Evolutionary conservation across 768 basidiomycete genomes (phyloP).

Genomic region (Mycena albidolilacea): DNA sequence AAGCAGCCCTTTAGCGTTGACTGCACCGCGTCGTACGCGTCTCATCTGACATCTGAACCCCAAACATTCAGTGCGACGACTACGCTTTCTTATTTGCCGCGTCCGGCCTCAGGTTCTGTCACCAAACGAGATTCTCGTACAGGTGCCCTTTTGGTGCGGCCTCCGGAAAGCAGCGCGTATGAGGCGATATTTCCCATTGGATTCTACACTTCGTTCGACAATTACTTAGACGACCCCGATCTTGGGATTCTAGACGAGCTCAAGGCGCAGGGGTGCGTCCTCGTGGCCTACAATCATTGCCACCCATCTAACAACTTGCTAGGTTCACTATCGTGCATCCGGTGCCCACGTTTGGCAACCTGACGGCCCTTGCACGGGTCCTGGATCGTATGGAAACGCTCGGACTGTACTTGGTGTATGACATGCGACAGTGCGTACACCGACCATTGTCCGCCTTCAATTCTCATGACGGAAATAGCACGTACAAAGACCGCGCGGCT

Average conservation of each 20-base stretch:
- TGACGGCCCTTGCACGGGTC: conserved; percentile 57
- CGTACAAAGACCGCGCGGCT: conserved; percentile 61
- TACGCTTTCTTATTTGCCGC: conserved; percentile 57
- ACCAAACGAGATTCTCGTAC: conserved; percentile 66
- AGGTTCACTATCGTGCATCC: conserved; percentile 63
- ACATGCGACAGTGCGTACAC: conserved; percentile 67
- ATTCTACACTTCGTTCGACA: conserved; percentile 65
- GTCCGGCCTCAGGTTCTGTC: conserved; percentile 53
- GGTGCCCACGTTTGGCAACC: conserved; percentile 65
- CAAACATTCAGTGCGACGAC: conserved; percentile 24
- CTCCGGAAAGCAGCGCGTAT: conserved; percentile 37
- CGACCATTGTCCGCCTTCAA: background rate
- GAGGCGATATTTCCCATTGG: conserved; percentile 67
- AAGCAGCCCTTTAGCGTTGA: conserved; percentile 32
- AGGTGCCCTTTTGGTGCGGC: conserved; percentile 59
- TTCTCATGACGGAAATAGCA: conserved; percentile 46
- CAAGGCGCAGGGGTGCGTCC: conserved; percentile 59
- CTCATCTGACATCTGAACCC: background rate
- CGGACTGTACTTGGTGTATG: conserved; percentile 68
- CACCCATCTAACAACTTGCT: background rate
- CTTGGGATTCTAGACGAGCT: conserved; percentile 59
- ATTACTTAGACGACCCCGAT: conserved; percentile 57
- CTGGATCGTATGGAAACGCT: conserved; percentile 70
- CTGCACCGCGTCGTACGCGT: conserved; percentile 23
- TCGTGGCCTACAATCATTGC: no score